Evolutionary conservation across 2,329 filamentous ascomycete genomes (phyloP).

Genomic region (Aspergillus thermomutatus): DNA sequence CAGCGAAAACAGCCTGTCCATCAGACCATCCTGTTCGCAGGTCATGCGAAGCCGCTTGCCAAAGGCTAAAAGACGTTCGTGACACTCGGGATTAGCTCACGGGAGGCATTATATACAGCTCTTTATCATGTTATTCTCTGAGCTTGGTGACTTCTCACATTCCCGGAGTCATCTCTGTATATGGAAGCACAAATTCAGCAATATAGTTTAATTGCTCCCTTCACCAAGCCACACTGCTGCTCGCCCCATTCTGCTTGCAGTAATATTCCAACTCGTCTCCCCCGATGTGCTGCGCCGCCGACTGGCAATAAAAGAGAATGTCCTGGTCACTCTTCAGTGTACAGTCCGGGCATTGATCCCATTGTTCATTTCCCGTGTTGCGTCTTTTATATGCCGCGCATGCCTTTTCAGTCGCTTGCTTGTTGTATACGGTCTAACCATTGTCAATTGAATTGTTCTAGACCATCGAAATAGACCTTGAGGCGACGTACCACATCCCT

Average conservation of each 20-base stretch:
- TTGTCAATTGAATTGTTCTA: not conserved
- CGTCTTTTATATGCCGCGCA: slow-evolving; percentile 18
- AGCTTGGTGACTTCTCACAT: too few species aligned
- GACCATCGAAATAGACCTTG: too few species aligned
- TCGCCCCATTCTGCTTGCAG: slow-evolving; percentile 14
- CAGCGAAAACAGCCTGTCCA: not conserved
- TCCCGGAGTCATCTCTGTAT: not conserved
- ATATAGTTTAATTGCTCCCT: not conserved
- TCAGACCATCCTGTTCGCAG: not conserved
- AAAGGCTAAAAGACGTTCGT: not conserved
- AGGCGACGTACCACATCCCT: too few species aligned
- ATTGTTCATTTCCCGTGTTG: slow-evolving; percentile 19
- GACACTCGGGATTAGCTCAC: not conserved
- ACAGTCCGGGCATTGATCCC: slow-evolving; percentile 21
- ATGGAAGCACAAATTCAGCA: too few species aligned
- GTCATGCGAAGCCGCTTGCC: not conserved
- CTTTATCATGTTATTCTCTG: too few species aligned
- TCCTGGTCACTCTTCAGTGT: slow-evolving; percentile 10
- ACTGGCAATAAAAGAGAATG: slow-evolving; percentile 19
- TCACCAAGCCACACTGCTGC: slow-evolving; percentile 15
- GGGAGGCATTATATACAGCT: too few species aligned
- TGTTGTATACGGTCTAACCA: slow-evolving; percentile 12
- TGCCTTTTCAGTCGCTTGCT: slow-evolving; percentile 14
- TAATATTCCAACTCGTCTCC: slow-evolving; percentile 21
- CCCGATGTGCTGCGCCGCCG: slow-evolving; percentile 17